phyloP scores from a whole-genome alignment of 441 rosid genomes.

The Rhodomyrtus psidioides region DNA sequence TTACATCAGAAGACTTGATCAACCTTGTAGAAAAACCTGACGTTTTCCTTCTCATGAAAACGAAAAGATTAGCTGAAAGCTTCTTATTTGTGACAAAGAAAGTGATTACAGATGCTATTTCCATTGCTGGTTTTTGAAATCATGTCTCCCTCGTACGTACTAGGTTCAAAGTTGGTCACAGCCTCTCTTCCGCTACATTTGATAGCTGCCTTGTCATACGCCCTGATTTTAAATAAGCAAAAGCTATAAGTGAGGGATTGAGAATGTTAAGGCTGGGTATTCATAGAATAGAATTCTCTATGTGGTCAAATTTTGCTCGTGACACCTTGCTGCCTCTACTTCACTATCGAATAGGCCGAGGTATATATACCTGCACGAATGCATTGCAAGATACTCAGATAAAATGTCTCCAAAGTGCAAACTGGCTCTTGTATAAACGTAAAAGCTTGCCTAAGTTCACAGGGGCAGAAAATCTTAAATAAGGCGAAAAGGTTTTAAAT shows the following conservation, averaged over 20 bases:
- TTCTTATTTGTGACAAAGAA: not conserved
- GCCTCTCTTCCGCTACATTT: conserved; percentile 59
- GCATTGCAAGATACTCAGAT: conserved; percentile 5
- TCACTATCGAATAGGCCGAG: conserved; percentile 85
- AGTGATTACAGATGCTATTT: conserved; percentile 28
- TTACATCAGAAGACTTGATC: not conserved
- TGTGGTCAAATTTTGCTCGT: not conserved
- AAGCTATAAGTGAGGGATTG: not conserved
- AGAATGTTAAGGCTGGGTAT: not conserved
- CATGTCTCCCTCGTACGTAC: conserved; percentile 54
- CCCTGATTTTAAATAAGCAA: not conserved
- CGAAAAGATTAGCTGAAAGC: not conserved
- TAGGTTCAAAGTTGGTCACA: conserved; percentile 62
- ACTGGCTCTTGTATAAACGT: not conserved
- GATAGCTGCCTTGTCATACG: conserved; percentile 92
- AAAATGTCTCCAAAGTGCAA: not conserved
- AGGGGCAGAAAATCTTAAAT: not conserved
- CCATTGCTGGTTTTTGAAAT: conserved; percentile 33
- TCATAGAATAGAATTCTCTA: not conserved
- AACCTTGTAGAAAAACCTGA: not conserved
- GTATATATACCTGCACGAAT: conserved; percentile 73
- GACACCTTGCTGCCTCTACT: conserved; percentile 86
- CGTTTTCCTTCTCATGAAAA: not conserved
- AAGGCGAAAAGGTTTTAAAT: not conserved
- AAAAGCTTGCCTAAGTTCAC: not conserved